Evolutionary conservation across 202 grass and related monocot species (phyloP).

Genomic region (Schoenoplectus triqueter): DNA sequence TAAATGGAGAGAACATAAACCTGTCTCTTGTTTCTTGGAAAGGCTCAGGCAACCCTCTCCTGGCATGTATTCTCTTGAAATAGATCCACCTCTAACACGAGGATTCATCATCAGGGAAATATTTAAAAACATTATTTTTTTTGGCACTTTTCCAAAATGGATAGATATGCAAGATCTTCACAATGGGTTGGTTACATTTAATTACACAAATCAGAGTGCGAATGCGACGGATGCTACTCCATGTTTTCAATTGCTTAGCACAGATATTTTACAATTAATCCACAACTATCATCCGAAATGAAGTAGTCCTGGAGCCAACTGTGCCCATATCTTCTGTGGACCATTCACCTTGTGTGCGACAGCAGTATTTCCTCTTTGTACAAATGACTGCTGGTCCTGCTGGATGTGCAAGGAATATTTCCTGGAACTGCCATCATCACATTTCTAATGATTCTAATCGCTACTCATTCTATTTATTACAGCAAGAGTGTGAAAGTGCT

Average conservation of each 20-base stretch:
- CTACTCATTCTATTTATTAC: slow-evolving; percentile 23
- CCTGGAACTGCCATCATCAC: slow-evolving; percentile 29
- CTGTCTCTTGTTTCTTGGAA: slow-evolving; percentile 15
- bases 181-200: too few relatives aligned
- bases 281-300: slow-evolving; percentile 39
- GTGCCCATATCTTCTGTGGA: neutral
- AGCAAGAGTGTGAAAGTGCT: slow-evolving; percentile 38
- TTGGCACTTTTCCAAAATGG: slow-evolving; percentile 35
- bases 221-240: too few relatives aligned
- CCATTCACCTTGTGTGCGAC: slow-evolving; percentile 27
- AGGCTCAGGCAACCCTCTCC: neutral
- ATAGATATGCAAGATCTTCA: neutral
- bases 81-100: neutral
- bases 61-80: slow-evolving; percentile 19
- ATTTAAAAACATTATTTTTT: neutral
- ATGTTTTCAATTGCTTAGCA: too few relatives aligned
- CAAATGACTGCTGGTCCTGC: neutral
- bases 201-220: too few relatives aligned
- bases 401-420: slow-evolving; percentile 40
- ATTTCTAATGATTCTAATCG: slow-evolving; percentile 12
- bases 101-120: slow-evolving; percentile 24
- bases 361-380: neutral
- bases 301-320: slow-evolving; percentile 28
- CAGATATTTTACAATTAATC: slow-evolving; percentile 33
- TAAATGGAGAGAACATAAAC: neutral